Evolutionary conservation across 257 asterid genomes (phyloP).

Genomic region (Plantago elongata): DNA sequence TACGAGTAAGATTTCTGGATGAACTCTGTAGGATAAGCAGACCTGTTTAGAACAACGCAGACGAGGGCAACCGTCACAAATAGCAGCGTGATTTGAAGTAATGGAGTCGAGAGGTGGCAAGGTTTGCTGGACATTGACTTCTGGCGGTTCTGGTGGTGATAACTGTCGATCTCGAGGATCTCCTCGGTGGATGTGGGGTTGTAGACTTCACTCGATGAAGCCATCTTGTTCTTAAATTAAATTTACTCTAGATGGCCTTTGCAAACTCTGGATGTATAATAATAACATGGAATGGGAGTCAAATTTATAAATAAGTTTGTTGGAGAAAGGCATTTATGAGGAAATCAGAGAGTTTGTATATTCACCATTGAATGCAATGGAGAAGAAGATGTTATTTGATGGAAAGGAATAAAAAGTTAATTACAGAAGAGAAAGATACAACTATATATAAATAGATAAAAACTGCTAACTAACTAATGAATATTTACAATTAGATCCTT

Average conservation of each 20-base stretch:
- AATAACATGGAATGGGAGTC: too few species aligned
- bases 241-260: neutral
- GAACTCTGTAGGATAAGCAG: slow-evolving; percentile 17
- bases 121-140: neutral
- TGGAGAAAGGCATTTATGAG: too few species aligned
- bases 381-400: too few species aligned
- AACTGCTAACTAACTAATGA: too few species aligned
- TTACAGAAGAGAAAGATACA: too few species aligned
- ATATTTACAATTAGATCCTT: too few species aligned
- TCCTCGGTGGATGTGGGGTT: neutral
- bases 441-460: too few species aligned
- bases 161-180: neutral
- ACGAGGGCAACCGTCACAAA: slow-evolving; percentile 21
- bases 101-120: neutral
- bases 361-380: too few species aligned
- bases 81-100: neutral
- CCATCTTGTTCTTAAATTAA: neutral
- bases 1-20: slow-evolving; percentile 13
- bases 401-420: too few species aligned
- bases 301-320: too few species aligned
- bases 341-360: too few species aligned
- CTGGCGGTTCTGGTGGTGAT: neutral
- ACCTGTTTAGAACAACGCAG: slow-evolving; percentile 23
- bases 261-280: too few species aligned
- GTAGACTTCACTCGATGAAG: neutral